Conservation (phyloP, 2,329 filamentous ascomycete genomes). For the Claviceps humidiphila region DNA sequence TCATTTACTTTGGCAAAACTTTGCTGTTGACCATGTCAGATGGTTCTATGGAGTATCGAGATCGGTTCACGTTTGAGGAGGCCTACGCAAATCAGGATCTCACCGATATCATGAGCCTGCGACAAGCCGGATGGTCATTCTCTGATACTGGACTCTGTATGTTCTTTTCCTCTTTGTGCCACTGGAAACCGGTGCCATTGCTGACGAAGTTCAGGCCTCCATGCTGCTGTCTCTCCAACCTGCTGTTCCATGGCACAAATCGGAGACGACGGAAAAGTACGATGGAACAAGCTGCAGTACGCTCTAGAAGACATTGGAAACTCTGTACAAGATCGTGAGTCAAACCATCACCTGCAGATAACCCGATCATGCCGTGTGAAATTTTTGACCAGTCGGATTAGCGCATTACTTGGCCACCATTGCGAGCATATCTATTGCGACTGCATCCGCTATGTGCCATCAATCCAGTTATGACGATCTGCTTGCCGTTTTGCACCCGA, state of each 20-base stretch:
- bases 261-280: constrained; percentile 43
- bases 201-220: constrained; percentile 31
- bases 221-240: constrained; percentile 48
- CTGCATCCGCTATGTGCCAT: constrained; percentile 31
- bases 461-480: constrained; percentile 55
- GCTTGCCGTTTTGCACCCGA: constrained; percentile 50
- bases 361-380: background rate
- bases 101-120: constrained; percentile 53
- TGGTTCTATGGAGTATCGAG: constrained; percentile 67
- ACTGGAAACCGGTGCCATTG: background rate
- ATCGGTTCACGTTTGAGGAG: constrained; percentile 58
- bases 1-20: constrained; percentile 57
- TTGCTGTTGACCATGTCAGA: constrained; percentile 66
- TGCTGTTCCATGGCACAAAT: constrained; percentile 45
- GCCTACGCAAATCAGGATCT: constrained; percentile 51
- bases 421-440: constrained; percentile 44
- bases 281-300: constrained; percentile 44
- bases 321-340: constrained; percentile 34
- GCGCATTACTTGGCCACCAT: constrained; percentile 44
- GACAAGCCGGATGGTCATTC: constrained; percentile 69
- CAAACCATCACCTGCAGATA: background rate
- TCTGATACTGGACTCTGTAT: constrained; percentile 50
- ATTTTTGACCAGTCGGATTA: constrained; percentile 16
- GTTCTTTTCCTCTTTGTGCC: constrained; percentile 11
- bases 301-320: constrained; percentile 33